Evolutionary conservation across 345 rosid genomes (phyloP).

Genomic region (Raphanus sativus): DNA sequence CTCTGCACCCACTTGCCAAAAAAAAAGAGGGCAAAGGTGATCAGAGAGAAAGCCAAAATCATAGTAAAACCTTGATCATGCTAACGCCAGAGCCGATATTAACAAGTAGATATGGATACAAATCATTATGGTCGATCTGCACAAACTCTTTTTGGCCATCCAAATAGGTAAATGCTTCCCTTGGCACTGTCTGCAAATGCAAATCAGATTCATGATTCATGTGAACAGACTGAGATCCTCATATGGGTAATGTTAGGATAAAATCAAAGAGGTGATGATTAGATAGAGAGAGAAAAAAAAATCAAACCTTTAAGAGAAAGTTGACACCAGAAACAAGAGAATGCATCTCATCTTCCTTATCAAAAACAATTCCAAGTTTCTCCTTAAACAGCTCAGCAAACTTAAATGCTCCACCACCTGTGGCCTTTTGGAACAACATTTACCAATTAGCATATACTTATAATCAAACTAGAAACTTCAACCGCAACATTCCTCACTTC

Average conservation of each 20-base stretch:
- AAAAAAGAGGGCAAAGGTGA: neutral
- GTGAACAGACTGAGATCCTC: neutral
- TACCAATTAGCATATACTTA: conserved; percentile 5
- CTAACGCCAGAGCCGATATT: conserved; percentile 94
- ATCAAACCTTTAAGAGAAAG: conserved; percentile 84
- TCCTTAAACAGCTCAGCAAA: conserved; percentile 88
- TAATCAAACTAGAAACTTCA: neutral
- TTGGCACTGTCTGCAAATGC: conserved; percentile 63
- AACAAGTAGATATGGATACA: conserved; percentile 86
- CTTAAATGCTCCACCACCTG: conserved; percentile 98
- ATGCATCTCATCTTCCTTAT: conserved; percentile 95
- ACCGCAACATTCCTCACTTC: conserved; percentile 15
- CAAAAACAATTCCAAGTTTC: conserved; percentile 76
- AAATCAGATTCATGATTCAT: conserved; percentile 21
- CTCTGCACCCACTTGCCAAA: neutral
- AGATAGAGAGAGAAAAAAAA: neutral
- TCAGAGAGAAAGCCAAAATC: neutral
- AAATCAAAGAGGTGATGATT: neutral
- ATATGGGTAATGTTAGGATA: neutral
- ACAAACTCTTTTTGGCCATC: conserved; percentile 69
- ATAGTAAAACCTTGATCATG: conserved; percentile 78
- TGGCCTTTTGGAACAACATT: conserved; percentile 56
- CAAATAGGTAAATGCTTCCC: conserved; percentile 74
- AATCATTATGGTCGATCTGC: conserved; percentile 70
- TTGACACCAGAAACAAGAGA: conserved; percentile 92